Evolutionary conservation across 1,139 yeast genomes (phyloP).

Genomic region (Blastobotrys buckinghamii): DNA sequence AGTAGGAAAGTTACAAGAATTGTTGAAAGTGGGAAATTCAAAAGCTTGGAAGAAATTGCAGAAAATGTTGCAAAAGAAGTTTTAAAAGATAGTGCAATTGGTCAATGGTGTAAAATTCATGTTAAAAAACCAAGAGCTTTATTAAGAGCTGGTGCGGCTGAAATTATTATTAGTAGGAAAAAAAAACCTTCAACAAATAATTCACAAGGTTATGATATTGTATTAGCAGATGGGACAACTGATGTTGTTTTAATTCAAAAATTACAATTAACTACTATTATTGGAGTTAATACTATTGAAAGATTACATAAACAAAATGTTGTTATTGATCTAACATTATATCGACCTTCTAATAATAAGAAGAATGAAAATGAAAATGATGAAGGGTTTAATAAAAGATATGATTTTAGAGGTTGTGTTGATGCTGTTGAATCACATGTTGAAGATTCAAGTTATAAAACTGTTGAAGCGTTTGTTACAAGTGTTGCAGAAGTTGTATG

Average conservation of each 20-base stretch:
- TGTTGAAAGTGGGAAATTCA: conserved; percentile 42
- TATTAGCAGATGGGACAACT: conserved; percentile 25
- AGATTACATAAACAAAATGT: conserved; percentile 73
- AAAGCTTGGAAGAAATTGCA: conserved; percentile 57
- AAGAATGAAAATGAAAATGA: conserved; percentile 17
- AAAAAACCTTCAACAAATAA: conserved; percentile 10
- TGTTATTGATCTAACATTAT: conserved; percentile 48
- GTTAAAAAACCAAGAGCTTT: conserved; percentile 49
- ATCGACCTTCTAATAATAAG: too few species aligned
- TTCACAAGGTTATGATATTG: conserved; percentile 37
- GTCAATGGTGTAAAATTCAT: conserved; percentile 42
- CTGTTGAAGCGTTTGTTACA: conserved; percentile 86
- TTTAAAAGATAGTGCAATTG: conserved; percentile 47
- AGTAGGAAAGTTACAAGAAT: conserved; percentile 55
- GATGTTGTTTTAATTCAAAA: conserved; percentile 48
- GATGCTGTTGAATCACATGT: conserved; percentile 45
- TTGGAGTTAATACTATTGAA: conserved; percentile 91
- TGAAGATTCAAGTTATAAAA: conserved; percentile 71
- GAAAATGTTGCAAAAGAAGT: conserved; percentile 46
- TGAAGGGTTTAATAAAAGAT: conserved; percentile 22
- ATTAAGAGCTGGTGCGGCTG: conserved; percentile 49
- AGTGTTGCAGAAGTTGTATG: conserved; percentile 62
- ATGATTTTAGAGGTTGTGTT: conserved; percentile 30
- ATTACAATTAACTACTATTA: conserved; percentile 61
- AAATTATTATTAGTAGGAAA: conserved; percentile 37